Percentiles rank a stretch among this genome's conserved stretches.
These are phyloP conservation scores for Metrosideros polymorpha DNA, from an alignment of 441 rosid species.

Conservation along the genomic window DNA sequence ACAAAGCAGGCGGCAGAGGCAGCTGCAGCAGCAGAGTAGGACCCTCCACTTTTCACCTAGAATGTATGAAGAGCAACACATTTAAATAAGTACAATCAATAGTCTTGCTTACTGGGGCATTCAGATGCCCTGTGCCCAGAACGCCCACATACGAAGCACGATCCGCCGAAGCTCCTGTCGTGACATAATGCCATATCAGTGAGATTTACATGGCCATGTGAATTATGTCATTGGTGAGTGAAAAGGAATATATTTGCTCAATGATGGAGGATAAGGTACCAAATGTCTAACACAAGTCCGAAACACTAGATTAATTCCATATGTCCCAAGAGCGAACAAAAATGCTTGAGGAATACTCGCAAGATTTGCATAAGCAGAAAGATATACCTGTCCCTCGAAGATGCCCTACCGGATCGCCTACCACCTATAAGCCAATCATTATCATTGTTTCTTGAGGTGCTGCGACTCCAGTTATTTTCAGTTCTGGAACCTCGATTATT, in stretches of 20 bases:
- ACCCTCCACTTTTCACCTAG: neutral
- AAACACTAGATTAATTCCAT: neutral
- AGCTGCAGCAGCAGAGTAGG: fast-evolving
- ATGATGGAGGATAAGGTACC: neutral
- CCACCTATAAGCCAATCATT: conserved; percentile 81
- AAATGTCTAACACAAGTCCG: neutral
- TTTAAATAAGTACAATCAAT: conserved; percentile 4
- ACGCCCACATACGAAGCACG: conserved; percentile 78
- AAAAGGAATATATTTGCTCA: neutral
- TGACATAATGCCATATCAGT: neutral
- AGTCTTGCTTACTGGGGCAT: conserved; percentile 54
- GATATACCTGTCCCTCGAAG: conserved; percentile 55
- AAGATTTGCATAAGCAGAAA: neutral
- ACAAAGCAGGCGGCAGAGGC: neutral
- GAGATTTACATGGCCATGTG: neutral
- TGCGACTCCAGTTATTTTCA: conserved; percentile 31
- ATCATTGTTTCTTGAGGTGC: conserved; percentile 37
- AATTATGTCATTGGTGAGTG: neutral
- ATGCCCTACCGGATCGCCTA: conserved; percentile 46
- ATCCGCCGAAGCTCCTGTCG: conserved; percentile 69
- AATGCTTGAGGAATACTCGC: neutral
- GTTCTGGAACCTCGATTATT: conserved; percentile 1
- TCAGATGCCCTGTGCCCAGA: conserved; percentile 91
- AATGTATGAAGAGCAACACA: neutral
- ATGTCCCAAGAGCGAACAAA: neutral